Base-by-base conservation (phyloP, 331 rosid genomes). In the Prunus yedoensis region DNA sequence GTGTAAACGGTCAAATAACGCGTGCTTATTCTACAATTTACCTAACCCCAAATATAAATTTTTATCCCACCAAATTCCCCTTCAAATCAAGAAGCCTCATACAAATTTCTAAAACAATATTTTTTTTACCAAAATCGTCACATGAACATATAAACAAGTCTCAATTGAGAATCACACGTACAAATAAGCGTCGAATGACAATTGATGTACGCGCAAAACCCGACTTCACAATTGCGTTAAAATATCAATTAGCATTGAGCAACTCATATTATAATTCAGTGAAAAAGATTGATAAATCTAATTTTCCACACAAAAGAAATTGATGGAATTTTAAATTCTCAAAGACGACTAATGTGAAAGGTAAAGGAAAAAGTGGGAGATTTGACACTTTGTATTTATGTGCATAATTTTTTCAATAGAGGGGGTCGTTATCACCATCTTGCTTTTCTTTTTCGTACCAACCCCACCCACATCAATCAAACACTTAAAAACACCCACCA, bases 401-500 rank as follows among this genome's bases (percentile, higher is more conserved):
- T 28, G 73, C 32, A 62, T 75, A 63, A 80, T 70, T 75, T 75
- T 63, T 63, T 25, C 8, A 16, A 56, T 23, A 30, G 18, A 5
- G 43, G 43, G 43, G 3, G 80, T 83, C 85, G 11, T 46, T 59
- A 12, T 79, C 82, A 49, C 43, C 56, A 67, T 17, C 68, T 18
- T 14, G 41, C 43, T 27, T 66, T 68, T 57, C 70, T 30, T 21
- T 68, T 21, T 79, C 73, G 74, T 51, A 80, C 82, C 85, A 49
- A 57, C 68, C 86, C 86, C 78, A 81, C 82, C 79, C 43, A 38
- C 43, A 59, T 68, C 43, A 46, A 68, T 27, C 32, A 53, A 63
- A 49, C 47, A 58, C 70, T 45, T 15, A 43, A 76, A 71, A 70
- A 78, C 67, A 81, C 79, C 75, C 86, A 72, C 85, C 82, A 80